These are phyloP conservation scores for Buddleja alternifolia DNA, from an alignment of 257 asterid species.

Conservation along the genomic window DNA sequence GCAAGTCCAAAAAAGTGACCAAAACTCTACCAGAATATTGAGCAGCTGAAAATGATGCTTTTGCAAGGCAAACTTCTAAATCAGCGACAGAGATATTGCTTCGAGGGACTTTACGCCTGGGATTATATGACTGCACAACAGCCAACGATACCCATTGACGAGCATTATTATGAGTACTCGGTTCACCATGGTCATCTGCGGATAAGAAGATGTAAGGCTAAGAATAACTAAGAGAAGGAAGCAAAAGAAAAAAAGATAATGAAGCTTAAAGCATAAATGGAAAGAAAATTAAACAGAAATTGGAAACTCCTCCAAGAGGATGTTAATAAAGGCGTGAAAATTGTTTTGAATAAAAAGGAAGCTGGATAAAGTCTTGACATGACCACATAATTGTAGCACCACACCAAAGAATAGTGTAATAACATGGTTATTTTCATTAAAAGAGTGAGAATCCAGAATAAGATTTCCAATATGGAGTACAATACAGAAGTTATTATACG, in stretches of 20 bases:
- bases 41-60: conserved; percentile 82
- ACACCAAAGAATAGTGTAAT: conserved; percentile 1
- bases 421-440: neutral
- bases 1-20: conserved; percentile 2
- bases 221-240: conserved; percentile 20
- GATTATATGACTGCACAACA: conserved; percentile 86
- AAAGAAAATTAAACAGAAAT: neutral
- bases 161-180: conserved; percentile 39
- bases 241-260: conserved; percentile 25
- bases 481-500: neutral
- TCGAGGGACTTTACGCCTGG: conserved; percentile 80
- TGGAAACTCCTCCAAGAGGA: neutral
- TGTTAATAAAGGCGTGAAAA: neutral
- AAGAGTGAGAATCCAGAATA: neutral
- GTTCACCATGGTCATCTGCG: conserved; percentile 58
- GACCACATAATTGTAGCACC: conserved; percentile 12
- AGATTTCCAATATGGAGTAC: neutral
- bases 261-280: conserved; percentile 19
- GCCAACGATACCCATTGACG: conserved; percentile 89
- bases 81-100: conserved; percentile 70
- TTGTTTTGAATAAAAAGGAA: neutral
- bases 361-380: neutral
- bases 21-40: conserved; percentile 69
- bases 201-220: conserved; percentile 27
- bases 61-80: conserved; percentile 79